Conservation (phyloP, 2,329 filamentous ascomycete species). For the Ilyonectria robusta region DNA sequence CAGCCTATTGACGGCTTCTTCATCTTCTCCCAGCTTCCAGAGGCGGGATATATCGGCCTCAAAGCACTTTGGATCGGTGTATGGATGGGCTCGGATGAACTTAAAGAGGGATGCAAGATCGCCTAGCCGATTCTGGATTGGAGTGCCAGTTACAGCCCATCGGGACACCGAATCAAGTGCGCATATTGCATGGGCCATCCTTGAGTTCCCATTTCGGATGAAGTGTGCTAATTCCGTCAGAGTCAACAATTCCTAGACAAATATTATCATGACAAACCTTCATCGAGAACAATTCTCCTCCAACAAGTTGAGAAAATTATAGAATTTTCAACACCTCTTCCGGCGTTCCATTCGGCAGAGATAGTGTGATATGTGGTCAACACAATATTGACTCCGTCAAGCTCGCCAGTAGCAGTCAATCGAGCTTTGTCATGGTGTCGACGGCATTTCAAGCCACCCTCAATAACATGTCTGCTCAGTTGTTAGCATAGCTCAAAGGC, state of each 20-base stretch:
- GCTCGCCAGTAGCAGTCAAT: constrained; percentile 23
- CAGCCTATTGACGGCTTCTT: constrained; percentile 56
- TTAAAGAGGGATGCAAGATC: constrained; percentile 60
- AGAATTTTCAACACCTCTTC: constrained; percentile 5
- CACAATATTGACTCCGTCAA: constrained; percentile 47
- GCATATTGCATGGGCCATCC: constrained; percentile 51
- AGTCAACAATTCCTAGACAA: fast-evolving
- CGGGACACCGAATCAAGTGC: constrained; percentile 53
- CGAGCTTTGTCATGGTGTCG: constrained; percentile 51
- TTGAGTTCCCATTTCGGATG: constrained; percentile 35
- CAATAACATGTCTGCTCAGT: constrained; percentile 41
- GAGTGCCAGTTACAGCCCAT: constrained; percentile 65
- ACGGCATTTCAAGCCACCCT: constrained; percentile 39
- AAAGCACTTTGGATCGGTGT: constrained; percentile 40
- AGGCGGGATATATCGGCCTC: constrained; percentile 40
- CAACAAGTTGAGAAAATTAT: constrained; percentile 54
- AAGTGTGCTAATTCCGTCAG: constrained; percentile 30
- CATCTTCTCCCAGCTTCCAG: constrained; percentile 56
- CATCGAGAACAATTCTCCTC: constrained; percentile 47
- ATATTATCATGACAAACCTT: constrained; percentile 19
- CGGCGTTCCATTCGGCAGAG: constrained; percentile 52
- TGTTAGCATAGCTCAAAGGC: fast-evolving
- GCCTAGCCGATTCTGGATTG: constrained; percentile 61
- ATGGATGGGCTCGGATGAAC: constrained; percentile 60
- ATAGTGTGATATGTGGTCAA: constrained; percentile 61